phyloP scores from a whole-genome alignment of 2,329 filamentous ascomycete species.

The Pyrenophora teres region DNA sequence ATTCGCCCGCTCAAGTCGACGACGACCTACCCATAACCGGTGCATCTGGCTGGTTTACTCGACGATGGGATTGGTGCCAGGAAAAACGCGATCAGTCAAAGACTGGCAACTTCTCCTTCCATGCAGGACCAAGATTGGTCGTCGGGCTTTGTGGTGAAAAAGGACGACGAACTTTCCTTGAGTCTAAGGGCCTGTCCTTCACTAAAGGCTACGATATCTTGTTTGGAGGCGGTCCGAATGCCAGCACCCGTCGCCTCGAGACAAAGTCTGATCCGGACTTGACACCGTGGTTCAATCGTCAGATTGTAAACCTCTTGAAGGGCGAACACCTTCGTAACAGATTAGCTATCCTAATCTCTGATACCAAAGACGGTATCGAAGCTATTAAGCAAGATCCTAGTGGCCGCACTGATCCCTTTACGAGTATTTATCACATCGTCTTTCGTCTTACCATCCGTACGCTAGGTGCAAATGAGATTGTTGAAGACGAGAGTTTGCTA shows the following conservation, averaged over 20 bases:
- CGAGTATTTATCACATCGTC: constrained; percentile 58
- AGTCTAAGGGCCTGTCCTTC: constrained; percentile 52
- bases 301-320: constrained; percentile 30
- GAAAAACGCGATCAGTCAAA: constrained; percentile 36
- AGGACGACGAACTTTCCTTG: constrained; percentile 53
- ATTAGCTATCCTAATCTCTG: constrained; percentile 50
- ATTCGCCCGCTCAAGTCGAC: constrained; percentile 28
- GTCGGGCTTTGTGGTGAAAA: constrained; percentile 53
- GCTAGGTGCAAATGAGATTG: constrained; percentile 60
- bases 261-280: constrained; percentile 18
- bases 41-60: constrained; percentile 53
- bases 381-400: constrained; percentile 41
- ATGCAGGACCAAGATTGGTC: constrained; percentile 53
- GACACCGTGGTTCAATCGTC: constrained; percentile 29
- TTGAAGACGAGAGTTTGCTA: constrained; percentile 52
- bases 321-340: constrained; percentile 33
- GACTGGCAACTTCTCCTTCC: constrained; percentile 57
- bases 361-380: constrained; percentile 49
- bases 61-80: constrained; percentile 53
- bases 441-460: constrained; percentile 64
- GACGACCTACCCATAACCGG: constrained; percentile 51
- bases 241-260: constrained; percentile 15
- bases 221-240: constrained; percentile 28
- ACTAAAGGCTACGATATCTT: constrained; percentile 47
- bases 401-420: constrained; percentile 58